phyloP scores from a whole-genome alignment of 2,329 filamentous ascomycete genomes.

The Neonectria punicea region DNA sequence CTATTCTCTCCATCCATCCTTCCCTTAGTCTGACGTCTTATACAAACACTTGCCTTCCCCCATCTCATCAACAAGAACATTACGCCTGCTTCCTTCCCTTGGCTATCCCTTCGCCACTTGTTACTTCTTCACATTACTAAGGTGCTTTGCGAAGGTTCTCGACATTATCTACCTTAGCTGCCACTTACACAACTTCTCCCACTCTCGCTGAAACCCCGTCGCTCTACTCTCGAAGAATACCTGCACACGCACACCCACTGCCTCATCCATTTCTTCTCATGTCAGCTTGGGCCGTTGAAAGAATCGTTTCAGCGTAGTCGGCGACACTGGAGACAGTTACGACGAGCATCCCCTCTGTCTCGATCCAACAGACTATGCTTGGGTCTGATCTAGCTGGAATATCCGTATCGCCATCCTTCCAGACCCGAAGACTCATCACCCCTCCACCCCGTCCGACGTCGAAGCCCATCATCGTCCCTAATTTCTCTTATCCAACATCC shows the following conservation, averaged over 20 bases:
- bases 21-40: not conserved
- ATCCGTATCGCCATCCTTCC: constrained; percentile 16
- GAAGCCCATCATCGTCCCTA: constrained; percentile 22
- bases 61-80: not conserved
- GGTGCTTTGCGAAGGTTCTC: not conserved
- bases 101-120: not conserved
- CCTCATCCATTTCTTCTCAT: not conserved
- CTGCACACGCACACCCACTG: too few relatives aligned
- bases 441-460: not conserved
- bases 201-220: not conserved
- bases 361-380: constrained; percentile 21
- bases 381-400: not conserved
- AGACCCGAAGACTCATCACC: constrained; percentile 5
- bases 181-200: not conserved
- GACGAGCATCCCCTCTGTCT: not conserved
- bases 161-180: too few relatives aligned
- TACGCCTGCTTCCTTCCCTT: not conserved
- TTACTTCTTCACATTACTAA: not conserved
- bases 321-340: not conserved
- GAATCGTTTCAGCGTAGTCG: not conserved
- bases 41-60: not conserved
- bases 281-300: not conserved
- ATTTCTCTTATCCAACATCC: constrained; percentile 39
- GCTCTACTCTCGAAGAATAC: not conserved
- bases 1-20: not conserved